Conservation (phyloP, 2,329 filamentous ascomycete species). For the Hymenoscyphus repandus region DNA sequence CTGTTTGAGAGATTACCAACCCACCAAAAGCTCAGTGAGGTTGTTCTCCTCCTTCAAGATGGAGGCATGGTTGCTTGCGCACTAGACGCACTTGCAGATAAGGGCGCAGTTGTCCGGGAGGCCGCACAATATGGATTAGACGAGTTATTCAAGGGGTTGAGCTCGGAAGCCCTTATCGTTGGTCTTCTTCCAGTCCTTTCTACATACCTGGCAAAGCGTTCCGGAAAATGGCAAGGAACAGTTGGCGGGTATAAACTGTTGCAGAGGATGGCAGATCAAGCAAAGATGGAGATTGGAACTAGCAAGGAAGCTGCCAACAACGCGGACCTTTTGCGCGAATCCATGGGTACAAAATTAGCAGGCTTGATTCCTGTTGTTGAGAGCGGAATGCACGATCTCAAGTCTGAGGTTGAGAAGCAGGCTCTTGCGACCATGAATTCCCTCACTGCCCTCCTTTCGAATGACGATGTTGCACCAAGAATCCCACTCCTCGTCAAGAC, state of each 20-base stretch:
- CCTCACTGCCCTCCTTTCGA: conserved; percentile 82
- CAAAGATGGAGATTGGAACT: conserved; percentile 72
- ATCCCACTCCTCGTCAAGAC: conserved; percentile 90
- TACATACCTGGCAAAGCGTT: conserved; percentile 72
- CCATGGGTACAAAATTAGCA: conserved; percentile 85
- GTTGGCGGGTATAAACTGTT: conserved; percentile 81
- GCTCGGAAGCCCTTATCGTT: conserved; percentile 74
- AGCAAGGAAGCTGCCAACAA: conserved; percentile 78
- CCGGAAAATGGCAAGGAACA: conserved; percentile 96
- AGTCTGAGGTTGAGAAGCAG: conserved; percentile 82
- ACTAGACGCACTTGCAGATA: conserved; percentile 84
- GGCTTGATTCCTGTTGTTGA: conserved; percentile 87
- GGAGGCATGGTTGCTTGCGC: conserved; percentile 66
- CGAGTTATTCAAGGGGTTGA: conserved; percentile 74
- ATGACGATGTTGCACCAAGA: conserved; percentile 91
- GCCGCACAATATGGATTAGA: conserved; percentile 93
- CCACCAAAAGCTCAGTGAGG: conserved; percentile 72
- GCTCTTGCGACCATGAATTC: conserved; percentile 89
- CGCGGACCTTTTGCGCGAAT: conserved; percentile 84
- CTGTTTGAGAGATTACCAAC: conserved; percentile 85
- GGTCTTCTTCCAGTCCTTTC: conserved; percentile 74
- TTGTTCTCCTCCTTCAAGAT: conserved; percentile 77
- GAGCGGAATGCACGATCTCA: conserved; percentile 92
- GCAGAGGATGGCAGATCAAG: conserved; percentile 92
- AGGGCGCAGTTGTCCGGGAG: conserved; percentile 81